Percentiles rank a stretch among this genome's conserved stretches.
Conservation (phyloP, 2,329 filamentous ascomycete genomes). For the Blastomyces gilchristii region DNA sequence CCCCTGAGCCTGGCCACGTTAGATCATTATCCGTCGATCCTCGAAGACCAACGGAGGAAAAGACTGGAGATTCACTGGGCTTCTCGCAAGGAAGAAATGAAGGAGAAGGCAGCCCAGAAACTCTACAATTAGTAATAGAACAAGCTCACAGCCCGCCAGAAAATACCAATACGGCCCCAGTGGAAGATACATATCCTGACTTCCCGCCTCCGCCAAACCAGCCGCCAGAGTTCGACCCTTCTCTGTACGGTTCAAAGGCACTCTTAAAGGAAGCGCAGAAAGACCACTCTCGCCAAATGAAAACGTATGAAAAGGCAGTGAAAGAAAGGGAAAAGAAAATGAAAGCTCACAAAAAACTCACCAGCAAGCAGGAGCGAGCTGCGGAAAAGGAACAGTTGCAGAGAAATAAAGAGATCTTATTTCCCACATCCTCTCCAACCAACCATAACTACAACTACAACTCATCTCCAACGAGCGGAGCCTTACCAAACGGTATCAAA, state of each 20-base stretch:
- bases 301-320: conserved; percentile 55
- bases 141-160: background rate
- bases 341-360: conserved; percentile 20
- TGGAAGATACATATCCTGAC: background rate
- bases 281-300: conserved; percentile 52
- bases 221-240: conserved; percentile 48
- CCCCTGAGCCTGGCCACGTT: background rate
- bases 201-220: conserved; percentile 42
- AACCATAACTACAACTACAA: background rate
- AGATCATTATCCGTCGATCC: conserved; percentile 20
- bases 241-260: conserved; percentile 52
- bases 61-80: background rate
- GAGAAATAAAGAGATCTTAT: conserved; percentile 21
- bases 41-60: conserved; percentile 30
- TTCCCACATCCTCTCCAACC: background rate
- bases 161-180: background rate
- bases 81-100: background rate
- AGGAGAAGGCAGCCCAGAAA: background rate
- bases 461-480: background rate
- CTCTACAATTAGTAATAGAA: background rate
- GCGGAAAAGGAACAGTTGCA: conserved; percentile 22
- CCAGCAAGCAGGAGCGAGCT: conserved; percentile 19
- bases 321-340: conserved; percentile 57
- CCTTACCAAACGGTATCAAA: background rate
- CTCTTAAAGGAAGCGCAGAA: conserved; percentile 59